phyloP scores from a whole-genome alignment of 1,284 basidiomycete species.

The Naganishia albida region DNA sequence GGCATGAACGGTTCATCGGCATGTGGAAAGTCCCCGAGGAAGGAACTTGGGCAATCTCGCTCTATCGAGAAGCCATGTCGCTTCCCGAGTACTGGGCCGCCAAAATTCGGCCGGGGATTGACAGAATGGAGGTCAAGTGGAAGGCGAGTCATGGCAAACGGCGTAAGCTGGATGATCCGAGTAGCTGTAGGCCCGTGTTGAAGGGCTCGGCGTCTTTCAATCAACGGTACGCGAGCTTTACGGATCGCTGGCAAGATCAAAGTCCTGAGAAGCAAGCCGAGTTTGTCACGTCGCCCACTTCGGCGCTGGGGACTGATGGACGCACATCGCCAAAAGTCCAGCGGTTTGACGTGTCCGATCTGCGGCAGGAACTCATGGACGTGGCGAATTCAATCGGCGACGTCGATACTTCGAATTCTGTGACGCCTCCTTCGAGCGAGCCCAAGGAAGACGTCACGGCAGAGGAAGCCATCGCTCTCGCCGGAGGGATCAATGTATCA shows the following conservation, averaged over 20 bases:
- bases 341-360: slow-evolving; percentile 6
- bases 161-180: not conserved
- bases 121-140: slow-evolving; percentile 2
- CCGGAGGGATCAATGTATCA: not conserved
- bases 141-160: not conserved
- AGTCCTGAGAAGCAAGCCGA: not conserved
- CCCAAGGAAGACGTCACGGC: not conserved
- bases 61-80: slow-evolving; percentile 6
- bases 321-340: not conserved
- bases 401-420: not conserved
- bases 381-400: not conserved
- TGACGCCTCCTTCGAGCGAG: not conserved
- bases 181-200: not conserved
- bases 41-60: slow-evolving; percentile 21
- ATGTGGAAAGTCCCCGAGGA: slow-evolving; percentile 26
- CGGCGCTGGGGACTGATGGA: not conserved
- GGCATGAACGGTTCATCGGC: slow-evolving; percentile 19
- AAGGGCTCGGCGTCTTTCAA: not conserved
- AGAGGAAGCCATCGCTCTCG: not conserved
- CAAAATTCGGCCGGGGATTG: slow-evolving; percentile 1
- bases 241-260: not conserved
- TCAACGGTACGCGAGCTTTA: not conserved
- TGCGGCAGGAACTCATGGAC: slow-evolving; percentile 8
- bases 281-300: not conserved
- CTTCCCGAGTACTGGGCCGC: slow-evolving; percentile 8